Percentiles rank a stretch among this genome's conserved stretches.
phyloP scores from a whole-genome alignment of 495 filamentous ascomycete species.

The Cairneyella variabilis region DNA sequence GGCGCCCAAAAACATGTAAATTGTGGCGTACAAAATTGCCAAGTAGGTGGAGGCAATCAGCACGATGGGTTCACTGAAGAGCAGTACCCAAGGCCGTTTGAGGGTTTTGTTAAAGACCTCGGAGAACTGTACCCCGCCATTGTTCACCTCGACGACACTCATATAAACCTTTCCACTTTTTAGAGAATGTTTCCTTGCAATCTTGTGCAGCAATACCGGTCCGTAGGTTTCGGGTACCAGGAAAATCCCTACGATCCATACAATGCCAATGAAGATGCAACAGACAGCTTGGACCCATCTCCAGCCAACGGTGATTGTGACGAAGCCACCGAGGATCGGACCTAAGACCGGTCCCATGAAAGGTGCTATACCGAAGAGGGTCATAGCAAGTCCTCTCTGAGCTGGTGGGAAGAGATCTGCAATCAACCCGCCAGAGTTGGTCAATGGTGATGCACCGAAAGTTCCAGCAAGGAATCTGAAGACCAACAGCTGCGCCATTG shows the following conservation, averaged over 20 bases:
- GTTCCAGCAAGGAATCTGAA: constrained; percentile 75
- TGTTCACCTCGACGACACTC: constrained; percentile 50
- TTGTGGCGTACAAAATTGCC: constrained; percentile 62
- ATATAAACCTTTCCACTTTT: constrained; percentile 62
- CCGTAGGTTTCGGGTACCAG: constrained; percentile 83
- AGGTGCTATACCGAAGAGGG: constrained; percentile 62
- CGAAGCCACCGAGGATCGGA: constrained; percentile 31
- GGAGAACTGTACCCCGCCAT: constrained; percentile 30
- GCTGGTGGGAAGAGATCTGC: constrained; percentile 67
- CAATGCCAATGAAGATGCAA: constrained; percentile 62
- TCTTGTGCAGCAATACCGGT: constrained; percentile 62
- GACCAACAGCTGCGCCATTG: constrained; percentile 61
- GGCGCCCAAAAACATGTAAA: constrained; percentile 88
- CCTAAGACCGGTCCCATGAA: constrained; percentile 69
- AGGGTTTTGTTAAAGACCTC: constrained; percentile 40
- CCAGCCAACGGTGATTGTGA: constrained; percentile 56
- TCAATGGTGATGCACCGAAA: constrained; percentile 70
- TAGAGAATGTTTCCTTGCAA: constrained; percentile 62
- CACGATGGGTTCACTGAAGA: constrained; percentile 81
- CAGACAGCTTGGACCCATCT: constrained; percentile 48
- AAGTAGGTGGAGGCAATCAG: constrained; percentile 70
- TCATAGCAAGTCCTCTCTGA: constrained; percentile 60
- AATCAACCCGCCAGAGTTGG: constrained; percentile 70
- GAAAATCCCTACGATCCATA: constrained; percentile 59
- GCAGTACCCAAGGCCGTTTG: constrained; percentile 44